Evolutionary conservation across 2,329 filamentous ascomycete genomes (phyloP), one percentile per base, ranked within the genome.

Genomic region (Alternaria alternata): DNA sequence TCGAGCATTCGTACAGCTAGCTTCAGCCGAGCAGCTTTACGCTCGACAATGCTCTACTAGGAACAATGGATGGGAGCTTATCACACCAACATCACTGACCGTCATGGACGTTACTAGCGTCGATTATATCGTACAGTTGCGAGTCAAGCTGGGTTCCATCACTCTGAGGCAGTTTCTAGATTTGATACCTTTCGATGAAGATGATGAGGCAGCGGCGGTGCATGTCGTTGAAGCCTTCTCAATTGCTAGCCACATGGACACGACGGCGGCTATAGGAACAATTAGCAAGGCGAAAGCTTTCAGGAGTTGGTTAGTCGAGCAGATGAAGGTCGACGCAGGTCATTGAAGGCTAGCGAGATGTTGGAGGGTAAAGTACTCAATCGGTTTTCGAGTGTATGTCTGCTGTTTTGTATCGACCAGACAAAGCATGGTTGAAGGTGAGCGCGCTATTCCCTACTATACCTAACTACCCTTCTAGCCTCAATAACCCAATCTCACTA

Each of bases 141-240:
- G 63, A 12, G 51, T 70, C n/a, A 72, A 69, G 34, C 59, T 74
- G 7, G 73, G 72, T 0, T 65, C 65, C 2, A 57, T 75, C n/a
- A 59, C 71, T 7, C 54, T 74, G 18, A 59, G 64, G 11, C 57
- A 68, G 3, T 71, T 74, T 39, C 34, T 74, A 5, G 63, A 63
- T 12, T 51, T 68, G 26, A 59, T 74, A 7, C 61, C 59, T 1
- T 75, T 71, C 28, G 57, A 69, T 20, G 41, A 57, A 5, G 20
- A 55, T 9, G 60, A 55, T 8, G 52, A 61, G 11, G 61, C 57
- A 11, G 51, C 38, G 1, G 66, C 54, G 6, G 42, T 59, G 26
- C 46, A 39, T 8, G 65, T 72, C 5, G 61, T 74, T 4, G 65
- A 69, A 11, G 72, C 70, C 2, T 75, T 74, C 52, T 69, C 63